Percentiles rank a stretch among this genome's conserved stretches.
These are phyloP conservation scores for Hypholoma sublateritium DNA, from an alignment of 768 basidiomycete species.

Conservation along the genomic window DNA sequence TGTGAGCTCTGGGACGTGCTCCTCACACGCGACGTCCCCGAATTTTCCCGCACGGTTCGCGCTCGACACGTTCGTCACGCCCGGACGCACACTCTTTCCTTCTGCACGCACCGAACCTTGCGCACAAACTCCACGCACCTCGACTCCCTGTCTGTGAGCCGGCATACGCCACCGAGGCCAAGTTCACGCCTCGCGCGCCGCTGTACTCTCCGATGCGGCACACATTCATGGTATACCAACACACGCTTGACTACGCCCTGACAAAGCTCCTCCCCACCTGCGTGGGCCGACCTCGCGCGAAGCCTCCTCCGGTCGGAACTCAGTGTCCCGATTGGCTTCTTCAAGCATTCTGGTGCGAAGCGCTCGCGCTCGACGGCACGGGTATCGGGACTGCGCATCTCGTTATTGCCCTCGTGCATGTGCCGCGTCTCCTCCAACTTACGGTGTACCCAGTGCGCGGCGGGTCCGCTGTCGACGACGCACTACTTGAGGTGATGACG, in stretches of 20 bases:
- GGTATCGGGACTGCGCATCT: conserved; percentile 20
- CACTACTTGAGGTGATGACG: too few species aligned
- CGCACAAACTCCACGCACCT: background rate
- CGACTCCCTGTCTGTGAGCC: background rate
- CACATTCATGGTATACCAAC: conserved; percentile 19
- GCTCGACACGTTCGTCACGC: background rate
- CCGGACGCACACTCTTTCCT: too few species aligned
- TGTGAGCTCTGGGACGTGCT: conserved; percentile 20
- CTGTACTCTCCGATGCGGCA: background rate
- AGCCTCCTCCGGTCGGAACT: conserved; percentile 13
- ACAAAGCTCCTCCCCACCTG: conserved; percentile 19
- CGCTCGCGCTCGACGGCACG: conserved; percentile 20
- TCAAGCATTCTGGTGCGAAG: conserved; percentile 14
- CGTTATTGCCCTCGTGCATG: conserved; percentile 14
- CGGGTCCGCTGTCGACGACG: too few species aligned
- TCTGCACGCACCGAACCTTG: too few species aligned
- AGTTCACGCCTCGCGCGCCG: background rate
- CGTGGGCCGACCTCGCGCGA: conserved; percentile 17
- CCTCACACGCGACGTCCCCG: conserved; percentile 11
- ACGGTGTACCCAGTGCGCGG: too few species aligned
- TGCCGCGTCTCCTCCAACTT: too few species aligned
- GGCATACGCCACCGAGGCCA: background rate
- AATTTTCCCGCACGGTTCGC: background rate
- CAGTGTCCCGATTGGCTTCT: conserved; percentile 9
- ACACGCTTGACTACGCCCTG: conserved; percentile 19